These are phyloP conservation scores for Cyclospora cayetanensis DNA, from an alignment of 169 alveolate species.

Conservation along the genomic window DNA sequence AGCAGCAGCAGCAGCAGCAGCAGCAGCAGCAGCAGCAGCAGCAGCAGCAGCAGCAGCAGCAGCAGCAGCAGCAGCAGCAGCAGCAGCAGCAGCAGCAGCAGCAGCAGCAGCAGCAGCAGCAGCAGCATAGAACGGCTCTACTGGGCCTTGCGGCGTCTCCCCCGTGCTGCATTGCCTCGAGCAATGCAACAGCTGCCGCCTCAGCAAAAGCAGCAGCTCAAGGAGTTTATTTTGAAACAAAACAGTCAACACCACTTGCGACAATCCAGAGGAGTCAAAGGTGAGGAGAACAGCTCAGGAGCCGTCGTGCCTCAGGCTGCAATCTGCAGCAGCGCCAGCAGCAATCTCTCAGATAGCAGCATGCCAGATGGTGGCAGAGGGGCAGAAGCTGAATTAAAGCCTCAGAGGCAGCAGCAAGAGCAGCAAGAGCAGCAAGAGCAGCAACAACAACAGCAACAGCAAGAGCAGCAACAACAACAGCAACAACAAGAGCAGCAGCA, in stretches of 20 bases:
- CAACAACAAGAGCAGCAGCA: background rate
- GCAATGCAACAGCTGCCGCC: constrained; percentile 25
- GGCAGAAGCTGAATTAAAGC: background rate
- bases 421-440: background rate
- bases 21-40: background rate
- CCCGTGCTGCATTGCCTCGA: background rate
- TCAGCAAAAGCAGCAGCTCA: constrained; percentile 34
- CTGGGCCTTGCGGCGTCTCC: constrained; percentile 22
- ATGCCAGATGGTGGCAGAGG: background rate
- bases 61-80: constrained; percentile 10
- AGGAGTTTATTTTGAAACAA: constrained; percentile 5
- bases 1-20: constrained; percentile 28
- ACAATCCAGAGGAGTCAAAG: too few species aligned
- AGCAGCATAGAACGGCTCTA: constrained; percentile 11
- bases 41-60: constrained; percentile 14
- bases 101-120: constrained; percentile 48
- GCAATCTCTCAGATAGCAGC: too few species aligned
- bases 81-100: constrained; percentile 19
- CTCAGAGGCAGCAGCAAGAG: constrained; percentile 8
- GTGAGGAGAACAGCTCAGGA: too few species aligned
- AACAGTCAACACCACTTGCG: background rate
- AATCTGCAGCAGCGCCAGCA: constrained; percentile 4
- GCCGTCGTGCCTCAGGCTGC: too few species aligned
- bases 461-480: background rate
- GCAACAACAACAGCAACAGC: background rate